Evolutionary conservation across 148 eudicot genomes (phyloP).

Genomic region (Vaccinium myrtillus): DNA sequence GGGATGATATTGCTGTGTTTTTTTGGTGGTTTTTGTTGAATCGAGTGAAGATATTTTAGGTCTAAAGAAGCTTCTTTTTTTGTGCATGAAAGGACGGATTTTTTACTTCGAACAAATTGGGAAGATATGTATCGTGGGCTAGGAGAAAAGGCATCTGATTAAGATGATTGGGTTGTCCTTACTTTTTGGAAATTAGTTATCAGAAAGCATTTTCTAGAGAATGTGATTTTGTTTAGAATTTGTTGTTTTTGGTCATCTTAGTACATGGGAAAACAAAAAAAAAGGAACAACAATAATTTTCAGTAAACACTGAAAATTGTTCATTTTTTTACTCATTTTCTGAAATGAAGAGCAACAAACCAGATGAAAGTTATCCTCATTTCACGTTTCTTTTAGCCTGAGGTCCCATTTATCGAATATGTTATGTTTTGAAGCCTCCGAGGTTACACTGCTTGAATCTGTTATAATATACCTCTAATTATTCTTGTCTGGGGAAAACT

Average conservation of each 20-base stretch:
- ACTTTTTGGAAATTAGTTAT: not conserved
- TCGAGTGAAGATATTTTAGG: not conserved
- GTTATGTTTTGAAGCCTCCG: not conserved
- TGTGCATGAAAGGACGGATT: not conserved
- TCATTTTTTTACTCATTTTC: not conserved
- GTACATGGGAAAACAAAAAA: not conserved
- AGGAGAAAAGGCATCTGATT: not conserved
- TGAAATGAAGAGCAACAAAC: not conserved
- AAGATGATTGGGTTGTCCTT: not conserved
- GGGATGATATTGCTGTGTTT: not conserved
- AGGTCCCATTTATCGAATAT: not conserved
- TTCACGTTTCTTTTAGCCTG: not conserved
- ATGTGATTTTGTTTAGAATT: not conserved
- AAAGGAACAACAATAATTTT: not conserved
- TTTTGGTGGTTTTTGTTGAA: not conserved
- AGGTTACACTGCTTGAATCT: not conserved
- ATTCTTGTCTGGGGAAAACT: not conserved
- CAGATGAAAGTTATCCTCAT: not conserved
- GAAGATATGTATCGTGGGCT: not conserved
- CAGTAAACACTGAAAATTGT: not conserved
- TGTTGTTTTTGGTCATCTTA: not conserved
- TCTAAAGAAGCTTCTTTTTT: not conserved
- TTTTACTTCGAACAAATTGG: not conserved
- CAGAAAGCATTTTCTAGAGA: not conserved
- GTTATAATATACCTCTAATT: not conserved